phyloP scores from a whole-genome alignment of 257 asterid genomes.

The Nicotiana noctiflora region DNA sequence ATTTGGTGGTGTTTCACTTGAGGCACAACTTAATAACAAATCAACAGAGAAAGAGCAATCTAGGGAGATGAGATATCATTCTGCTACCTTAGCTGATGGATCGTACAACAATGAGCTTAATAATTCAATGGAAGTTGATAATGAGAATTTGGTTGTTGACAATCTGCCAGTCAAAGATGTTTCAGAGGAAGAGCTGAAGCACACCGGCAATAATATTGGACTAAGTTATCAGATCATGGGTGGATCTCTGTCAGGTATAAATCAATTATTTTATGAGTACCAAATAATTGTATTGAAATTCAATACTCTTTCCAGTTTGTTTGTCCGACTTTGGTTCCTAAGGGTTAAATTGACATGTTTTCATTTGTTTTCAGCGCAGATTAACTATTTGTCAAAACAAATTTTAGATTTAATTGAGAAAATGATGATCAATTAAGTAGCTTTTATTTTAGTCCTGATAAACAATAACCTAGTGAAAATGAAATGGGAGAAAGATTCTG shows the following conservation, averaged over 20 bases:
- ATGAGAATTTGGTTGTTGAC: slow-evolving; percentile 15
- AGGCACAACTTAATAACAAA: slow-evolving; percentile 1
- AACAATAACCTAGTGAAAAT: background rate
- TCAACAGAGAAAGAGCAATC: slow-evolving; percentile 16
- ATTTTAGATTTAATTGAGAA: background rate
- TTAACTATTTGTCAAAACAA: background rate
- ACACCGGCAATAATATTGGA: slow-evolving; percentile 14
- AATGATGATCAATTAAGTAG: background rate
- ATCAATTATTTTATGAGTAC: slow-evolving; percentile 9
- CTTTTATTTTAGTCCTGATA: background rate
- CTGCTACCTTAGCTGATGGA: slow-evolving; percentile 16
- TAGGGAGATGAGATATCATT: slow-evolving; percentile 16
- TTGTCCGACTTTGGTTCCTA: background rate
- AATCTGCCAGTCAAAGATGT: slow-evolving; percentile 21
- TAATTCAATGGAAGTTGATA: slow-evolving; percentile 14
- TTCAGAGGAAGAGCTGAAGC: slow-evolving; percentile 20
- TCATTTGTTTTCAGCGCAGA: background rate
- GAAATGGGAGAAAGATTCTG: too few species aligned
- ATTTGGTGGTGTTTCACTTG: slow-evolving; percentile 13
- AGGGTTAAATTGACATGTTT: background rate
- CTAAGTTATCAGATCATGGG: slow-evolving; percentile 14
- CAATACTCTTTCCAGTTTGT: too few species aligned
- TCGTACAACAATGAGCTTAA: slow-evolving; percentile 18
- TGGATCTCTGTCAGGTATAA: slow-evolving; percentile 43
- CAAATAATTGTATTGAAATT: too few species aligned